Percentiles rank a stretch among this genome's conserved stretches.
Conservation (phyloP, 2,329 filamentous ascomycete genomes). For the Exserohilum rostratum region DNA sequence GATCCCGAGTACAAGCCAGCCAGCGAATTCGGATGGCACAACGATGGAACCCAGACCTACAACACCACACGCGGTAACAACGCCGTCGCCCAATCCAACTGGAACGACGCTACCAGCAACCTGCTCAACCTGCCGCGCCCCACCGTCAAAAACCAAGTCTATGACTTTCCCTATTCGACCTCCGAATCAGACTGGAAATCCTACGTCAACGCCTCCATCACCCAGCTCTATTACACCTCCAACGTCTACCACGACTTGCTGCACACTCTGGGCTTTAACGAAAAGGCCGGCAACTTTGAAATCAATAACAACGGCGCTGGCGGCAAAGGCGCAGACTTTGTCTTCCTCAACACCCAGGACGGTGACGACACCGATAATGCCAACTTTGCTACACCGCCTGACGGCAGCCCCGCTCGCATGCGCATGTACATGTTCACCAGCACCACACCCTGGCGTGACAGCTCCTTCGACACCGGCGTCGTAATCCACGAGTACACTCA, state of each 20-base stretch:
- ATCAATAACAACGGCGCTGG: slow-evolving; percentile 62
- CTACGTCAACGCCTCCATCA: slow-evolving; percentile 62
- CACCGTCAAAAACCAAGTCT: slow-evolving; percentile 50
- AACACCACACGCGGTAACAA: slow-evolving; percentile 66
- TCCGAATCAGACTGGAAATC: slow-evolving; percentile 29
- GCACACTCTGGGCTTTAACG: slow-evolving; percentile 63
- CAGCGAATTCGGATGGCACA: slow-evolving; percentile 62
- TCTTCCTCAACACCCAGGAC: slow-evolving; percentile 64
- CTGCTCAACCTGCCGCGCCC: slow-evolving; percentile 62
- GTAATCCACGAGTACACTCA: slow-evolving; percentile 60
- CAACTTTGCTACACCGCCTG: slow-evolving; percentile 59
- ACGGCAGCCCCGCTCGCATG: slow-evolving; percentile 57
- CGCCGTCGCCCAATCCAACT: slow-evolving; percentile 61
- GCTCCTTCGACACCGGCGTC: slow-evolving; percentile 64
- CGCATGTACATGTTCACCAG: slow-evolving; percentile 64
- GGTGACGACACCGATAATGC: slow-evolving; percentile 62
- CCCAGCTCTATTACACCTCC: slow-evolving; percentile 66
- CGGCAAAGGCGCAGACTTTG: slow-evolving; percentile 59
- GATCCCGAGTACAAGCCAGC: slow-evolving; percentile 57
- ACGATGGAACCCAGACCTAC: slow-evolving; percentile 56
- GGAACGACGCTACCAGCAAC: slow-evolving; percentile 45
- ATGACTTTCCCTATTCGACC: slow-evolving; percentile 45
- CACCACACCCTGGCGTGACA: slow-evolving; percentile 58
- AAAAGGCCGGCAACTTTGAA: slow-evolving; percentile 66
- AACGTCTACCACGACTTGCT: slow-evolving; percentile 67